phyloP scores from a whole-genome alignment of 192 early-diverging fungal genomes.

The Gonapodya sp. region DNA sequence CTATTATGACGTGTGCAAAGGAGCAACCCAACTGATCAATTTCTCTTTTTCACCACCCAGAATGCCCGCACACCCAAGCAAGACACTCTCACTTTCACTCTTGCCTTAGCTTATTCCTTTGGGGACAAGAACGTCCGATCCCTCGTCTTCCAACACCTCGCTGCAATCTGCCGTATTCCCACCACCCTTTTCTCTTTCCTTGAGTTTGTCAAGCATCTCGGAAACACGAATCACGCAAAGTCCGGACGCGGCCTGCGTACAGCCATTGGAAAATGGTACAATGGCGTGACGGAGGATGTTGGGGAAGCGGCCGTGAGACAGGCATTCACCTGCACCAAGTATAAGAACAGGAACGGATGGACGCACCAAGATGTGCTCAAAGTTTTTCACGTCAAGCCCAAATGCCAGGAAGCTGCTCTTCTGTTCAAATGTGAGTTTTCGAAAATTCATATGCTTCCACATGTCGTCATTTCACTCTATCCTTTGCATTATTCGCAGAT shows the following conservation, averaged over 20 bases:
- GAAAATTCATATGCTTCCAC: no score
- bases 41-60: no score
- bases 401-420: neutral
- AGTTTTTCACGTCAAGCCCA: slow-evolving; percentile 14
- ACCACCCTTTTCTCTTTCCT: neutral
- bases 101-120: neutral
- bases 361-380: slow-evolving; percentile 20
- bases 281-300: neutral
- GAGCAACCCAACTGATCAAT: no score
- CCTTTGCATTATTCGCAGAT: no score
- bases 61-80: slow-evolving; percentile 12
- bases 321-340: slow-evolving; percentile 21
- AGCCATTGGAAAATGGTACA: slow-evolving; percentile 13
- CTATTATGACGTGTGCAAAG: no score
- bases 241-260: slow-evolving; percentile 13
- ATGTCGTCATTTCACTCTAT: no score
- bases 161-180: slow-evolving; percentile 2
- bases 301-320: neutral
- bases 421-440: no score
- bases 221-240: neutral
- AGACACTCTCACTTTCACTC: slow-evolving; percentile 9
- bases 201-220: neutral
- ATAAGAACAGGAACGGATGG: slow-evolving; percentile 24
- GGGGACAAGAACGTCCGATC: slow-evolving; percentile 1
- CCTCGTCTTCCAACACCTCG: neutral